phyloP scores from a whole-genome alignment of 257 asterid genomes.

The Echium plantagineum region DNA sequence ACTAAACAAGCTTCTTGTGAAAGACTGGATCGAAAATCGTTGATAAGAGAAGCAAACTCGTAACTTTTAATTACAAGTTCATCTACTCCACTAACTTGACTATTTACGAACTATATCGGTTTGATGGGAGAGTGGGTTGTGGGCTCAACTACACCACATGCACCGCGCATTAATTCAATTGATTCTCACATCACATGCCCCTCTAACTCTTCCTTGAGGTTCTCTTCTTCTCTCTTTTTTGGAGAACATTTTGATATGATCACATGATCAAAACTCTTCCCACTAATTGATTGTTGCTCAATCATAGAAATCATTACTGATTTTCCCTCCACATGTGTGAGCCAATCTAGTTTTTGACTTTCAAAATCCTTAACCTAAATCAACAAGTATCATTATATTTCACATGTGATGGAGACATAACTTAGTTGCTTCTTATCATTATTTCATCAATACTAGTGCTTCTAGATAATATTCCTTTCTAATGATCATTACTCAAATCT shows the following conservation, averaged over 20 bases:
- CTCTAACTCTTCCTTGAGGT: no score
- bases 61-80: no score
- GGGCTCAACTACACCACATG: constrained; percentile 57
- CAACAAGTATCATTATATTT: no score
- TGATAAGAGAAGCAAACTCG: no score
- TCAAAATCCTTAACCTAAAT: neutral
- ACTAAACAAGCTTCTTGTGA: no score
- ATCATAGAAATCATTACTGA: no score
- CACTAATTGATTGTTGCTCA: neutral
- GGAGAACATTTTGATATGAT: neutral
- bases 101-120: no score
- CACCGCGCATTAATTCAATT: constrained; percentile 40
- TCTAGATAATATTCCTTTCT: neutral
- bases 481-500: neutral
- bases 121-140: constrained; percentile 29
- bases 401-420: neutral
- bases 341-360: neutral
- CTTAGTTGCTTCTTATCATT: neutral
- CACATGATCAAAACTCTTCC: neutral
- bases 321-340: neutral
- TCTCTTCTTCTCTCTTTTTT: no score
- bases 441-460: neutral
- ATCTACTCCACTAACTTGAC: no score
- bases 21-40: no score
- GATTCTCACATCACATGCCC: constrained; percentile 46